Evolutionary conservation across 805 yeast species (phyloP).

Genomic region (Scheffersomyces lignosus): DNA sequence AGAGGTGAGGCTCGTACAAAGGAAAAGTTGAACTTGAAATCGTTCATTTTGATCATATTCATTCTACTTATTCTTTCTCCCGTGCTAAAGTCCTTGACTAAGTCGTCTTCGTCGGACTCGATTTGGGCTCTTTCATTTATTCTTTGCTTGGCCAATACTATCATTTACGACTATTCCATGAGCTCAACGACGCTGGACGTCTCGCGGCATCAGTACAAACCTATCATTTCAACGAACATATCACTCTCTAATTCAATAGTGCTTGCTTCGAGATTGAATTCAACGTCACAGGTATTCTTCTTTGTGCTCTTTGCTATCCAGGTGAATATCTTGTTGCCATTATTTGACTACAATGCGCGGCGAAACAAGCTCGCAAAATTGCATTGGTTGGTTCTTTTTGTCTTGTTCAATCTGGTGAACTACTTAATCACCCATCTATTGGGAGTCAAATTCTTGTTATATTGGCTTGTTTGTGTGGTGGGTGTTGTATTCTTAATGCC

Average conservation of each 20-base stretch:
- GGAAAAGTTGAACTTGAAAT: constrained; percentile 44
- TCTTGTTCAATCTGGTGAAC: constrained; percentile 24
- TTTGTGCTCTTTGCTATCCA: constrained; percentile 76
- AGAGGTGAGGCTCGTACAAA: constrained; percentile 9
- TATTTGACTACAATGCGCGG: constrained; percentile 62
- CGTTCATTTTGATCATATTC: constrained; percentile 67
- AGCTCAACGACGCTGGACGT: constrained; percentile 26
- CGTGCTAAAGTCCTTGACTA: constrained; percentile 81
- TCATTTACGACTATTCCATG: constrained; percentile 67
- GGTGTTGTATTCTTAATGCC: constrained; percentile 62
- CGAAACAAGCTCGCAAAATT: constrained; percentile 26
- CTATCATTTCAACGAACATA: constrained; percentile 75
- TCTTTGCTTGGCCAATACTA: constrained; percentile 66
- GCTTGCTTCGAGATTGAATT: constrained; percentile 78
- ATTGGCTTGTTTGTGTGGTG: constrained; percentile 53
- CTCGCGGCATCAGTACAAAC: constrained; percentile 30
- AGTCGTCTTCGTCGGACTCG: constrained; percentile 88
- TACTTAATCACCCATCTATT: constrained; percentile 28
- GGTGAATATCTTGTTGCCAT: constrained; percentile 70
- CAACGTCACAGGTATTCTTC: constrained; percentile 77
- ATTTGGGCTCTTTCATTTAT: constrained; percentile 91
- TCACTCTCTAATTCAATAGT: constrained; percentile 86
- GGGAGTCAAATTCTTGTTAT: constrained; percentile 29
- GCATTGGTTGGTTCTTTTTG: constrained; percentile 22
- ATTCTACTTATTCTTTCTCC: constrained; percentile 82